Conservation (phyloP, 1,284 basidiomycete species). For the Tylopilus sp. region DNA sequence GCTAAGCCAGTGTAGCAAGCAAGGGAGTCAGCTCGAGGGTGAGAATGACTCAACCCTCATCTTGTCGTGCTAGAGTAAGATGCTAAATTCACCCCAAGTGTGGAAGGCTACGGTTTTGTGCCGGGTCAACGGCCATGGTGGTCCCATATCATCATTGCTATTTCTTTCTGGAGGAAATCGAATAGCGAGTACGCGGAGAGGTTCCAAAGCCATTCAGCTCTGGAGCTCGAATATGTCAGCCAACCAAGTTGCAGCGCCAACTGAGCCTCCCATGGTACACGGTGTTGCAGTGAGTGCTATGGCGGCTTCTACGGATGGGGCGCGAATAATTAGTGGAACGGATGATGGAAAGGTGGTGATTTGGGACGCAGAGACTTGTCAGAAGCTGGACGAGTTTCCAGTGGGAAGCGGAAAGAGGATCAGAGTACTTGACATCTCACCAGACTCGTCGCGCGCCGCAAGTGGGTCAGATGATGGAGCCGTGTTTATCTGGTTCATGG, state of each 20-base stretch:
- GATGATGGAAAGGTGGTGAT: constrained; percentile 10
- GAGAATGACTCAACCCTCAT: too few species aligned
- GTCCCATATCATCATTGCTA: constrained; percentile 12
- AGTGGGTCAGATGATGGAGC: constrained; percentile 15
- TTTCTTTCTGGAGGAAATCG: constrained; percentile 18
- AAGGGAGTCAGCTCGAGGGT: too few species aligned
- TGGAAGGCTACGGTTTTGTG: too few species aligned
- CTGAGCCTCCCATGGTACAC: constrained; percentile 6
- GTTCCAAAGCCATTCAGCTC: constrained; percentile 8
- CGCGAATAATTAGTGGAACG: constrained; percentile 8
- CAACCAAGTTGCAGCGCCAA: background rate
- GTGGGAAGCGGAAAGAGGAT: background rate
- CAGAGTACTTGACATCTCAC: constrained; percentile 14
- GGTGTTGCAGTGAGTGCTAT: constrained; percentile 6
- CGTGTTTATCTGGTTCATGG: constrained; percentile 32
- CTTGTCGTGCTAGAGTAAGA: too few species aligned
- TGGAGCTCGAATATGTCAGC: constrained; percentile 10
- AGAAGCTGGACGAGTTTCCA: background rate
- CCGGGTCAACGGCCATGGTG: background rate
- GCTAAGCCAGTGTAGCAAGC: too few species aligned
- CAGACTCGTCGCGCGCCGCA: constrained; percentile 16
- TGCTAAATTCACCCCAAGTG: too few species aligned
- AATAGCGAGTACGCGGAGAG: constrained; percentile 2
- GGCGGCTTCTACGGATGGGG: constrained; percentile 10
- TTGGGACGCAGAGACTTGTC: constrained; percentile 6